Evolutionary conservation across 108 stramenopile genomes (phyloP).

Genomic region (Stephanodiscus minutulus): DNA sequence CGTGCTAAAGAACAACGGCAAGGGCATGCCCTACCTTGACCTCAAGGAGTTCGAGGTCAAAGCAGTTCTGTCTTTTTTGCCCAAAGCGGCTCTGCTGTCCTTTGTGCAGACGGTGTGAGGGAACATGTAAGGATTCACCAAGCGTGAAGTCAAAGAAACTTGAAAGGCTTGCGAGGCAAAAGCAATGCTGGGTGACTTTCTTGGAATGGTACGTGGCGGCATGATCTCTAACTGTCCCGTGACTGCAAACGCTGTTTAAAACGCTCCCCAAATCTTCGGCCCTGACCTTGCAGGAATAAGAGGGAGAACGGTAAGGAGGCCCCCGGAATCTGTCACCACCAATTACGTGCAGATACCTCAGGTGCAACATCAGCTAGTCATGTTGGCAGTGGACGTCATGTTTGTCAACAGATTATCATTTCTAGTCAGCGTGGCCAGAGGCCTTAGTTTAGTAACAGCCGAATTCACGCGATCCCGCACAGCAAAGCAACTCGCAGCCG

Average conservation of each 20-base stretch:
- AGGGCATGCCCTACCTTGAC: too few relatives aligned
- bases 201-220: constrained; percentile 6
- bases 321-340: constrained; percentile 17
- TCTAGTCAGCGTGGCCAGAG: constrained; percentile 32
- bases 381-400: constrained; percentile 39
- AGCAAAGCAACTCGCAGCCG: not conserved
- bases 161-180: not conserved
- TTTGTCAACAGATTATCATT: constrained; percentile 45
- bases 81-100: too few relatives aligned
- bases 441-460: constrained; percentile 32
- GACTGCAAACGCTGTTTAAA: constrained; percentile 8
- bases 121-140: too few relatives aligned
- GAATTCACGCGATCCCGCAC: constrained; percentile 19
- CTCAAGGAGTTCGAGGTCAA: too few relatives aligned
- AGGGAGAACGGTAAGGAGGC: constrained; percentile 31
- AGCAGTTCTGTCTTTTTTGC: too few relatives aligned
- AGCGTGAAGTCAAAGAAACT: too few relatives aligned
- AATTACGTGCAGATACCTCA: constrained; percentile 22
- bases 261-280: constrained; percentile 24
- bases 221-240: constrained; percentile 31
- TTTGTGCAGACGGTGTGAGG: too few relatives aligned
- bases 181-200: constrained; percentile 13
- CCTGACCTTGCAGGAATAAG: constrained; percentile 19
- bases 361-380: constrained; percentile 22
- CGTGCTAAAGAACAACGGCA: too few relatives aligned